Evolutionary conservation across 148 eudicot genomes (phyloP).

Genomic region (Camellia japonica): DNA sequence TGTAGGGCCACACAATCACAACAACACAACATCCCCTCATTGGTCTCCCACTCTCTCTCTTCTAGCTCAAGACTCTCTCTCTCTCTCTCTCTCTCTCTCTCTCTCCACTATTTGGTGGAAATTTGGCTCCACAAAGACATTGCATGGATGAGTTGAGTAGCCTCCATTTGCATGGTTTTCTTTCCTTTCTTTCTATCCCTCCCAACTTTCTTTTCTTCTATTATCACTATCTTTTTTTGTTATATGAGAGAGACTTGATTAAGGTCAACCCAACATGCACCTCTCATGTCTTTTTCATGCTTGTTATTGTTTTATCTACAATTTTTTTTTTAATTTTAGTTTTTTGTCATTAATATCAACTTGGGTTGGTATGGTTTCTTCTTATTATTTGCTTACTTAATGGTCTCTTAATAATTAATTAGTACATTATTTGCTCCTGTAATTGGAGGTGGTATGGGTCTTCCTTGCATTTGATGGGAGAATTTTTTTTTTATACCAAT

Average conservation of each 20-base stretch:
- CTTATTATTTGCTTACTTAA: background rate
- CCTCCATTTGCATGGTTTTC: constrained; percentile 12
- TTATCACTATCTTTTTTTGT: constrained; percentile 10
- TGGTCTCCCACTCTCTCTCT: background rate
- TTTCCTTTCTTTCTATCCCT: background rate
- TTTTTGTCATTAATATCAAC: constrained; percentile 23
- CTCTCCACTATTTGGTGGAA: constrained; percentile 13
- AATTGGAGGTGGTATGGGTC: background rate
- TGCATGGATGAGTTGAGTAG: constrained; percentile 21
- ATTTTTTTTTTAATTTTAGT: background rate
- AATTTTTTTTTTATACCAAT: no score
- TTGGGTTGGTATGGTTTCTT: background rate
- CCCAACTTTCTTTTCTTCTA: constrained; percentile 7
- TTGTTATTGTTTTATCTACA: background rate
- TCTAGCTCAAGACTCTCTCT: constrained; percentile 7
- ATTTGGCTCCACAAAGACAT: constrained; percentile 19
- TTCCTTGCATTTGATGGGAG: background rate
- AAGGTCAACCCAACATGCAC: constrained; percentile 16
- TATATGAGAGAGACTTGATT: constrained; percentile 19
- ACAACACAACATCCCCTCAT: constrained; percentile 14
- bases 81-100: constrained; percentile 18
- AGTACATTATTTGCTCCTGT: background rate
- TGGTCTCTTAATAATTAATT: background rate
- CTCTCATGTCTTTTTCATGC: constrained; percentile 17
- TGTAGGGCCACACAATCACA: constrained; percentile 30